Base-by-base conservation (phyloP, 2,329 filamentous ascomycete genomes). In the Botrytis medusae region DNA sequence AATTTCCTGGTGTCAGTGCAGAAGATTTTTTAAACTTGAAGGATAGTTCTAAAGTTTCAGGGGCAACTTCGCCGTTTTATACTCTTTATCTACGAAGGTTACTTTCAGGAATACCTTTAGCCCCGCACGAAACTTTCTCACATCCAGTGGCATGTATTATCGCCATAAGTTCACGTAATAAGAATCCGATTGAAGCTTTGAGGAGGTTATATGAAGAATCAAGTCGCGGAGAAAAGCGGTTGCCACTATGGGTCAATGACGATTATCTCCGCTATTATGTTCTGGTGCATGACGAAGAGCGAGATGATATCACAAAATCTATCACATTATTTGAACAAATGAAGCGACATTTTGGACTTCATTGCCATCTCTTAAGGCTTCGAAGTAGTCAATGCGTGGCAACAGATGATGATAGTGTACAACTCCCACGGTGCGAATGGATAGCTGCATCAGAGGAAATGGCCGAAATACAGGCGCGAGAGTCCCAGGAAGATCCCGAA, bases 251-350 rank as follows among this genome's bases (percentile, higher is more conserved):
- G 92, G 92, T 98, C 0, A 91, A 97, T 80, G 91, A 92, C 44
- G 94, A 98, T 75, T 99, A 96, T 81, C 85, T 99, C 76, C 89
- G 96, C 76, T 99, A 99, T 82, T 99, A 99, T 82, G 93, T 99
- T 25, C 86, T 99, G 60, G 92, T 99, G 29, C 96, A 99, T 79
- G 96, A 99, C 78, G 97, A 99, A 83, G 96, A 99, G 80, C 90
- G 90, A 75, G 95, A 97, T 80, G 95, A 99, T 81, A 97, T 98
- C 75, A 89, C 90, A 54, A 92, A 94, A 82, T 97, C 95, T 20
- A 95, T 95, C 82, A 89, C 90, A 29, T 86, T 98, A 42, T 99
- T 97, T 82, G 96, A 99, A 78, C 94, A 98, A 82, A 99, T 99
- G 97, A 99, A 98, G 83, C 90, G 96, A n/a, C 94, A 98, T 83